Evolutionary conservation across 2,329 filamentous ascomycete species (phyloP), one percentile per base, ranked within the genome.

Genomic region (Arachnopeziza araneosa): DNA sequence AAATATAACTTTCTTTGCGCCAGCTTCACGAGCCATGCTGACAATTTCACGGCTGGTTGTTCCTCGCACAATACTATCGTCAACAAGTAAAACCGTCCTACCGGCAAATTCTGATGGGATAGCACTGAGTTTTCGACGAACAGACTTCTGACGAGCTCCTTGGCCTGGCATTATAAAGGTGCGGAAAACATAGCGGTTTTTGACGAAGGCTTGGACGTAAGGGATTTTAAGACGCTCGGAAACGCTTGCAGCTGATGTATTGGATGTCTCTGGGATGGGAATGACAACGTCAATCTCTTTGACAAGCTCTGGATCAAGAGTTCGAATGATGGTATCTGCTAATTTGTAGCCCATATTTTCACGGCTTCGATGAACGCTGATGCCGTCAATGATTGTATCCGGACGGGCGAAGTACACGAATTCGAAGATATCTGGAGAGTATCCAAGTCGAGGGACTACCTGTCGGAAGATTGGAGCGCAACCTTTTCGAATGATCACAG

Each of bases 121-220:
- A 22, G 93, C 85, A 62, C 90, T 93, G 49, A 98, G 81, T 77
- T 98, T 98, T 54, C 93, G 85, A 3, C 93, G 87, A 10, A 98
- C 91, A 66, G 91, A 89, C 76, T 93, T 93, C 70, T 95, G 85
- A 3, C 93, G 83, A 21, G 86, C 83, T 67, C 85, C 85, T 74
- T 97, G 93, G 26, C 88, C 89, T 1, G 93, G 87, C 87, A 90
- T 89, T 71, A 92, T 93, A 73, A 93, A 95, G 0, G 91, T 96
- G 55, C 91, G 84, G 80, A 91, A 92, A 62, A 96, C 88, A 73
- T 96, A 96, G 56, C 90, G 83, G 75, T 96, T 96, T 80, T 95
- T 96, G 65, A 96, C 87, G 68, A 96, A 93, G 1, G 87, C 92
- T 71, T 90, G 89, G 60, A 83, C 87, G 70, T 89, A 91, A 1